Percentiles rank a stretch among this genome's conserved stretches.
Conservation (phyloP, 2,329 filamentous ascomycete genomes). For the Setomelanomma holmii region DNA sequence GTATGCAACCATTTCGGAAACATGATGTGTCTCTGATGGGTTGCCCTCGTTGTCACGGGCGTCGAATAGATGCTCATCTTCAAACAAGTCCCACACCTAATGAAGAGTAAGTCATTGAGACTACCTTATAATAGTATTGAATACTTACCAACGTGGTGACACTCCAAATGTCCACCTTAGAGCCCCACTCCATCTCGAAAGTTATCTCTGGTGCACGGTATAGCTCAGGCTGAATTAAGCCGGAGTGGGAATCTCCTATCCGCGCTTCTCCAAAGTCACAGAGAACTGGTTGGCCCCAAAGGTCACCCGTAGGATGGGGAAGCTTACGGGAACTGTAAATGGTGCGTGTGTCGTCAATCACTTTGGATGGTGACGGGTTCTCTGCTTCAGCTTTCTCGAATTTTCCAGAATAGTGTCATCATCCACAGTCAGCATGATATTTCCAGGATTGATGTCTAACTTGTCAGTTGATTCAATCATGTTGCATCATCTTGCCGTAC, state of each 20-base stretch:
- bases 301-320: slow-evolving; percentile 37
- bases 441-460: slow-evolving; percentile 54
- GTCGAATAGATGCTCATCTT: slow-evolving; percentile 45
- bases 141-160: slow-evolving; percentile 47
- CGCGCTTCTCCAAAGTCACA: slow-evolving; percentile 49
- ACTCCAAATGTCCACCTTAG: slow-evolving; percentile 50
- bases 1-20: slow-evolving; percentile 42
- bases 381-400: slow-evolving; percentile 47
- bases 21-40: slow-evolving; percentile 34
- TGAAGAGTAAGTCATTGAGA: slow-evolving; percentile 8
- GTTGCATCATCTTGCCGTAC: slow-evolving; percentile 35
- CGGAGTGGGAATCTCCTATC: slow-evolving; percentile 37
- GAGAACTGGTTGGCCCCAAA: slow-evolving; percentile 44
- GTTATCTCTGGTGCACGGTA: slow-evolving; percentile 52
- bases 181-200: slow-evolving; percentile 48
- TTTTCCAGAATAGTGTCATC: slow-evolving; percentile 47
- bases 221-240: slow-evolving; percentile 47
- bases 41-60: slow-evolving; percentile 29
- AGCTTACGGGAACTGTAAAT: slow-evolving; percentile 34
- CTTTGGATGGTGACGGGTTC: slow-evolving; percentile 49
- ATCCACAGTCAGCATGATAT: slow-evolving; percentile 50
- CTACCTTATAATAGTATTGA: slow-evolving; percentile 7
- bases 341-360: slow-evolving; percentile 31
- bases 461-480: slow-evolving; percentile 12
- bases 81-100: slow-evolving; percentile 49